These are phyloP conservation scores for Starmerella bacillaris DNA, from an alignment of 805 yeast species.

Conservation along the genomic window DNA sequence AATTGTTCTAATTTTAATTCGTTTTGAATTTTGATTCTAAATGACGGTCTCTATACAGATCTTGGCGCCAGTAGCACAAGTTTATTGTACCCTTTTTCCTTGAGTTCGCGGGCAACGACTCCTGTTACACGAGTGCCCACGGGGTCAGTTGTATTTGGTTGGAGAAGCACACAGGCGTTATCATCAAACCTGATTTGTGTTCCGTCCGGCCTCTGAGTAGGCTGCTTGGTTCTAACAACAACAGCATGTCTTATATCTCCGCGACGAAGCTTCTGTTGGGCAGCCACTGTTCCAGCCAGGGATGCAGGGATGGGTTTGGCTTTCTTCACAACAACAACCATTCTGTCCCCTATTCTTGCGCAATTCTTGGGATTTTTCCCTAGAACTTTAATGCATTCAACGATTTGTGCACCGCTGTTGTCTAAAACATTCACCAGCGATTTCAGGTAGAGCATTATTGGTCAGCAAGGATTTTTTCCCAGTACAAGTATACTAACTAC, in stretches of 20 bases:
- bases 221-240: slow-evolving; percentile 78
- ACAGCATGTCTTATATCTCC: slow-evolving; percentile 94
- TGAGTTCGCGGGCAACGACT: slow-evolving; percentile 79
- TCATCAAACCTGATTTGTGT: slow-evolving; percentile 76
- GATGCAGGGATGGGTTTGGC: slow-evolving; percentile 61
- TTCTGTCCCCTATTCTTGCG: slow-evolving; percentile 77
- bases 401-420: slow-evolving; percentile 87
- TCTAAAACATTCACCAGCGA: slow-evolving; percentile 79
- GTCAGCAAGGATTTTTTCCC: no score
- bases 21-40: no score
- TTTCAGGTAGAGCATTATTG: slow-evolving; percentile 67
- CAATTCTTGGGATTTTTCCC: slow-evolving; percentile 71
- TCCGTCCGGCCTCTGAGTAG: slow-evolving; percentile 68
- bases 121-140: slow-evolving; percentile 83
- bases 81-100: slow-evolving; percentile 66
- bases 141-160: slow-evolving; percentile 77
- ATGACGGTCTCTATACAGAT: slow-evolving; percentile 39
- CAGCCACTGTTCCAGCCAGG: slow-evolving; percentile 51
- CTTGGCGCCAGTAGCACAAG: slow-evolving; percentile 84
- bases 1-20: no score
- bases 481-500: no score
- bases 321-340: slow-evolving; percentile 85
- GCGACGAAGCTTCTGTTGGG: slow-evolving; percentile 57
- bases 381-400: slow-evolving; percentile 87
- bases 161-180: slow-evolving; percentile 88